Percentiles rank a stretch among this genome's conserved stretches.
These are phyloP conservation scores for Malus hybrid DNA, from an alignment of 331 rosid species.

Conservation along the genomic window DNA sequence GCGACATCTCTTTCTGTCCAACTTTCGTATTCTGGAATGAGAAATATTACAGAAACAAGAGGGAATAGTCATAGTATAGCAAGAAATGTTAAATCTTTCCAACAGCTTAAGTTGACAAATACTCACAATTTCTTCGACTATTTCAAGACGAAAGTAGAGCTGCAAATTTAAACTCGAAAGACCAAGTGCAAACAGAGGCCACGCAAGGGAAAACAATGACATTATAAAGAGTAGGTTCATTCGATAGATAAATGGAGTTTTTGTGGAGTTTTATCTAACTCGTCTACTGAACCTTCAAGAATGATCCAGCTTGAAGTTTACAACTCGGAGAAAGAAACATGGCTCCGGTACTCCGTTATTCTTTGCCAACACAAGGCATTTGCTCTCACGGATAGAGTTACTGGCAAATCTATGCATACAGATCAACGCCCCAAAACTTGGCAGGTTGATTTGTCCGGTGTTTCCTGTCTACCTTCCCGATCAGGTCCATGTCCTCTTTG, in stretches of 20 bases:
- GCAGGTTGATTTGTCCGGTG: conserved; percentile 44
- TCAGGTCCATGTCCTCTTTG: conserved; percentile 43
- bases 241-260: not conserved
- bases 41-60: too few relatives aligned
- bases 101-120: too few relatives aligned
- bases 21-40: too few relatives aligned
- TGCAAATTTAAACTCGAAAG: not conserved
- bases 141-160: not conserved
- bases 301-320: not conserved
- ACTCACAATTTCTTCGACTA: not conserved
- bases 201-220: not conserved
- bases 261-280: not conserved
- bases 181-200: not conserved
- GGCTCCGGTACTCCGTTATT: not conserved
- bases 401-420: conserved; percentile 33
- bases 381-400: not conserved
- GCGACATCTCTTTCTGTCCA: not conserved
- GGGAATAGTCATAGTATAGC: not conserved
- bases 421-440: conserved; percentile 60
- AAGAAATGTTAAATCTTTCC: too few relatives aligned
- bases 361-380: not conserved
- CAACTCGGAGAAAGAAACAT: not conserved
- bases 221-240: not conserved
- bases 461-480: conserved; percentile 32
- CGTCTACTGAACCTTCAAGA: not conserved